Evolutionary conservation across 805 yeast genomes (phyloP), one percentile per base, ranked within the genome.

Genomic region (Candida sonorensis): DNA sequence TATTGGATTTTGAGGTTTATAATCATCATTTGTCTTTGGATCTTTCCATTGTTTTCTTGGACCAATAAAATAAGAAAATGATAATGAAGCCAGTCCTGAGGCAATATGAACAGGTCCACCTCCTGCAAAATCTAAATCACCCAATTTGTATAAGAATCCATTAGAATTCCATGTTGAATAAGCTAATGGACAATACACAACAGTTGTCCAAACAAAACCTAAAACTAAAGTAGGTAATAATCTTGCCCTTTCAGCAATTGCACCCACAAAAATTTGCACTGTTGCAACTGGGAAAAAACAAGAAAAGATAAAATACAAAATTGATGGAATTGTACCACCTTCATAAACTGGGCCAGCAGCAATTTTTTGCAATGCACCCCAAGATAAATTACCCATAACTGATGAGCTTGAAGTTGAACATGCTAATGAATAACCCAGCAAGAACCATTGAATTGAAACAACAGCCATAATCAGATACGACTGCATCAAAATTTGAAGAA

Each of bases 81-180:
- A 55, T 19, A 65, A 44, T 4, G 70, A 60, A 3, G 69, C 62
- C 18, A 57, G 53, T 26, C 71, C 71, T 5, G 66, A 55, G 5
- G 69, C 60, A 33, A 66, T 58, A 46, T 67, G 72, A 20, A 67
- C 72, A 1, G 71, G 71, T 18, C 70, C 70, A 23, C 72, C 72
- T 25, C 72, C 72, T 7, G 71, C 70, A 46, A 66, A 67, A 42
- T 67, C 72, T 34, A 66, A 54, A 4, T 62, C 64, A 5, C 71
- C 72, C 27, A 67, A 49, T 17, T 51, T 57, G 31, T 47, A 58
- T 28, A 67, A 51, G 67, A 69, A 67, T 11, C 72, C 72, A 35
- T 61, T 62, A 5, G 46, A 48, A 17, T 59, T 61, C 72, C 72
- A 67, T n/a, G 66, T 67, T 53, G 69, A 57, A 45, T 55, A 66